phyloP scores from a whole-genome alignment of 257 asterid genomes.

The Ehretia macrophylla region DNA sequence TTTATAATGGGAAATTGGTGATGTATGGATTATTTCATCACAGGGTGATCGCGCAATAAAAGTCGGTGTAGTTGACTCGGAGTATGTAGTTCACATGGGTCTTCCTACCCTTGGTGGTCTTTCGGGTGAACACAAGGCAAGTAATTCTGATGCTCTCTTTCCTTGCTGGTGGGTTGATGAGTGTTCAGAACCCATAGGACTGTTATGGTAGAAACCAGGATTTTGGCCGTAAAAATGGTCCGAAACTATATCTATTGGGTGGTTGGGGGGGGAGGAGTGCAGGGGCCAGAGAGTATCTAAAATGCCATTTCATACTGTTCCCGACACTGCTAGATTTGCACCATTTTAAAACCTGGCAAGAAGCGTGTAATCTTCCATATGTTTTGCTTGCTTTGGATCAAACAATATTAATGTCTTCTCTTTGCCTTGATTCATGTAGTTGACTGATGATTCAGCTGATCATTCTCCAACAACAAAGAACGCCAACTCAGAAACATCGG shows the following conservation, averaged over 20 bases:
- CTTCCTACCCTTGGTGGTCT: slow-evolving; percentile 71
- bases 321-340: too few species aligned
- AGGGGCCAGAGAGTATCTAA: too few species aligned
- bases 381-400: not conserved
- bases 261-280: too few species aligned
- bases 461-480: slow-evolving; percentile 23
- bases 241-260: too few species aligned
- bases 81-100: slow-evolving; percentile 62
- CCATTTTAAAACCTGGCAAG: too few species aligned
- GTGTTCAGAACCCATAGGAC: too few species aligned
- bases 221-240: too few species aligned
- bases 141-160: slow-evolving; percentile 1
- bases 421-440: slow-evolving; percentile 25
- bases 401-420: not conserved
- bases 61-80: slow-evolving; percentile 80
- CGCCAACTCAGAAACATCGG: slow-evolving; percentile 33
- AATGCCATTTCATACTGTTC: too few species aligned
- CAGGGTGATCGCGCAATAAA: slow-evolving; percentile 74
- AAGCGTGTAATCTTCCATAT: too few species aligned
- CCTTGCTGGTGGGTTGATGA: not conserved
- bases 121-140: slow-evolving; percentile 45
- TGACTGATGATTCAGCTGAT: slow-evolving; percentile 18
- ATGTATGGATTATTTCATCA: slow-evolving; percentile 5
- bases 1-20: slow-evolving; percentile 5
- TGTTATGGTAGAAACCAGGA: too few species aligned